These are phyloP conservation scores for Kluyveromyces wickerhamii DNA, from an alignment of 805 yeast species.

Conservation along the genomic window DNA sequence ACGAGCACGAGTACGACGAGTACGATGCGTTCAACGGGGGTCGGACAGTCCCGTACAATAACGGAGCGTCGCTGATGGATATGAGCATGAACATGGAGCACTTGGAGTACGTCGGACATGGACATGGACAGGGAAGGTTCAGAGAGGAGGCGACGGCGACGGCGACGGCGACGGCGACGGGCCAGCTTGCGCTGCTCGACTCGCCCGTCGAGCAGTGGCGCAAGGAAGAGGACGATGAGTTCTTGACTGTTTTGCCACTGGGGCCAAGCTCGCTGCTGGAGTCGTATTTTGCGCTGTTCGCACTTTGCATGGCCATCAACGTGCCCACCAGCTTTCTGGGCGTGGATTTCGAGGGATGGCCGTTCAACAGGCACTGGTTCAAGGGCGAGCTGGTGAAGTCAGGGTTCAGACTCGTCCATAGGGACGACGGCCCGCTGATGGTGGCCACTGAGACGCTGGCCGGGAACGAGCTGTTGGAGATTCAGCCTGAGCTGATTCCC, in stretches of 20 bases:
- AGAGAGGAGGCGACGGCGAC: too few species aligned
- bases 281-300: constrained; percentile 24
- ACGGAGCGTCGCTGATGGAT: too few species aligned
- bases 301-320: constrained; percentile 18
- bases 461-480: constrained; percentile 6
- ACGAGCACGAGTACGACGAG: too few species aligned
- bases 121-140: too few species aligned
- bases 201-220: constrained; percentile 1
- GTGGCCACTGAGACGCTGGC: constrained; percentile 8
- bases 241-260: constrained; percentile 21
- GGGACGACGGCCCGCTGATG: constrained; percentile 6
- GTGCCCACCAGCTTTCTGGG: constrained; percentile 18
- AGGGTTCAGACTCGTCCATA: constrained; percentile 8
- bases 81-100: too few species aligned
- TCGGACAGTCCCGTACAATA: too few species aligned
- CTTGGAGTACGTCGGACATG: too few species aligned
- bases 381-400: constrained; percentile 14
- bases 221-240: constrained; percentile 10
- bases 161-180: too few species aligned
- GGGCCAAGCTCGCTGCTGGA: constrained; percentile 21
- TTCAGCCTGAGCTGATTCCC: constrained; percentile 23
- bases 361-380: constrained; percentile 21
- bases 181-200: too few species aligned
- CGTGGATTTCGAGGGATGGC: constrained; percentile 21
- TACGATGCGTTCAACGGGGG: too few species aligned